phyloP scores from a whole-genome alignment of 495 filamentous ascomycete species.

The Lichina pygmaea region DNA sequence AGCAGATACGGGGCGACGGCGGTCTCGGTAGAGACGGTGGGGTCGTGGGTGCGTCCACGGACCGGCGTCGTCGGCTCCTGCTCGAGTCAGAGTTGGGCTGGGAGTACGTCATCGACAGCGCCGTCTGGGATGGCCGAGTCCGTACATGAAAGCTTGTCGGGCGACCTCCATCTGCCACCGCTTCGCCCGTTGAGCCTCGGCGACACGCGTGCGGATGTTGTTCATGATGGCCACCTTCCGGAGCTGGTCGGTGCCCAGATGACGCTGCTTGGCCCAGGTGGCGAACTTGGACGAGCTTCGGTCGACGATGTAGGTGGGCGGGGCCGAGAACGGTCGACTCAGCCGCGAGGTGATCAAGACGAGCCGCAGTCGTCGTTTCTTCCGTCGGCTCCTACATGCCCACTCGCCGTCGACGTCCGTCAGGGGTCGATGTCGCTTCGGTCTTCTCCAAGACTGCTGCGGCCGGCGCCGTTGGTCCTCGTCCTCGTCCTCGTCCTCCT shows the following conservation, averaged over 20 bases:
- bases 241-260: slow-evolving; percentile 15
- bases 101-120: too few species aligned
- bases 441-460: not conserved
- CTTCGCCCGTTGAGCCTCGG: slow-evolving; percentile 5
- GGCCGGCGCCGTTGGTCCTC: too few species aligned
- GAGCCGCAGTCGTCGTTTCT: slow-evolving; percentile 38
- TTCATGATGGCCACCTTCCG: slow-evolving; percentile 30
- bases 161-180: not conserved
- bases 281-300: slow-evolving; percentile 30
- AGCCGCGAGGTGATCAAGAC: slow-evolving; percentile 40
- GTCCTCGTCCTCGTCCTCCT: not conserved
- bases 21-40: slow-evolving; percentile 7
- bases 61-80: not conserved
- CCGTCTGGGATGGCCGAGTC: not conserved
- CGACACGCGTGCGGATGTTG: slow-evolving; percentile 12
- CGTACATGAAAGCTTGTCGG: slow-evolving; percentile 4
- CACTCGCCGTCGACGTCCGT: slow-evolving; percentile 32
- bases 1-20: slow-evolving; percentile 16
- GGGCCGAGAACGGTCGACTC: slow-evolving; percentile 36
- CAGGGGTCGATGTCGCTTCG: slow-evolving; percentile 13
- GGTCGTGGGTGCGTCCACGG: not conserved
- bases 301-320: slow-evolving; percentile 39
- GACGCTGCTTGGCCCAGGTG: slow-evolving; percentile 20
- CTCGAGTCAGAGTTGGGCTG: not conserved
- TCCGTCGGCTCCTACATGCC: slow-evolving; percentile 8